phyloP scores from a whole-genome alignment of 2,329 filamentous ascomycete genomes.

The Phoma sp. region DNA sequence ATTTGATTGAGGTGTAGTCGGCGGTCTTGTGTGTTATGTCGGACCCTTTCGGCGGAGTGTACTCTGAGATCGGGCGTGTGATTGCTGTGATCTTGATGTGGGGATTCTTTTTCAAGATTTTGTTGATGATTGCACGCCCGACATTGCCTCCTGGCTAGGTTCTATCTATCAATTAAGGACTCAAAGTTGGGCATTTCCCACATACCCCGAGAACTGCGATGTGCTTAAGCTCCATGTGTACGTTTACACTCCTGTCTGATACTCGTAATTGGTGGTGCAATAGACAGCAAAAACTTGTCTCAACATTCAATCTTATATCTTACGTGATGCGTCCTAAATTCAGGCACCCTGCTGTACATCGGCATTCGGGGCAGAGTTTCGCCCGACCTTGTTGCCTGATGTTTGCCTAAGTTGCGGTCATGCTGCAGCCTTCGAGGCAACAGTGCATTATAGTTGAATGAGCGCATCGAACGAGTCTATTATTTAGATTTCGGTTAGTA shows the following conservation, averaged over 20 bases:
- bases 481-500: not conserved
- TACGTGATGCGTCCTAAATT: not conserved
- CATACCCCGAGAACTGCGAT: conserved; percentile 45
- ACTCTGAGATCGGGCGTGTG: conserved; percentile 33
- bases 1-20: conserved; percentile 34
- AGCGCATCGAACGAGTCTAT: too few relatives aligned
- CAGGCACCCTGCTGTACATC: not conserved
- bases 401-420: not conserved
- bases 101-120: conserved; percentile 30
- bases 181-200: not conserved
- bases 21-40: conserved; percentile 27
- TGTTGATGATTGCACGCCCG: conserved; percentile 36
- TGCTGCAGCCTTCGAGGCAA: conserved; percentile 6
- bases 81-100: conserved; percentile 39
- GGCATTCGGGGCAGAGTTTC: not conserved
- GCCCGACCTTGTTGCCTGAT: conserved; percentile 1
- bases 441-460: not conserved
- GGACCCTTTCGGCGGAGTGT: conserved; percentile 20
- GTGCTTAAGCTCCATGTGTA: conserved; percentile 43
- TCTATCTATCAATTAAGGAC: not conserved
- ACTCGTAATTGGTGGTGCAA: not conserved
- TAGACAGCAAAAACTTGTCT: too few relatives aligned
- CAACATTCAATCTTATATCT: too few relatives aligned
- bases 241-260: not conserved
- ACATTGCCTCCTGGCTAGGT: conserved; percentile 42